Percentiles rank a stretch among this genome's conserved stretches.
Conservation (phyloP, 1,284 basidiomycete species). For the Ustilago crameri region DNA sequence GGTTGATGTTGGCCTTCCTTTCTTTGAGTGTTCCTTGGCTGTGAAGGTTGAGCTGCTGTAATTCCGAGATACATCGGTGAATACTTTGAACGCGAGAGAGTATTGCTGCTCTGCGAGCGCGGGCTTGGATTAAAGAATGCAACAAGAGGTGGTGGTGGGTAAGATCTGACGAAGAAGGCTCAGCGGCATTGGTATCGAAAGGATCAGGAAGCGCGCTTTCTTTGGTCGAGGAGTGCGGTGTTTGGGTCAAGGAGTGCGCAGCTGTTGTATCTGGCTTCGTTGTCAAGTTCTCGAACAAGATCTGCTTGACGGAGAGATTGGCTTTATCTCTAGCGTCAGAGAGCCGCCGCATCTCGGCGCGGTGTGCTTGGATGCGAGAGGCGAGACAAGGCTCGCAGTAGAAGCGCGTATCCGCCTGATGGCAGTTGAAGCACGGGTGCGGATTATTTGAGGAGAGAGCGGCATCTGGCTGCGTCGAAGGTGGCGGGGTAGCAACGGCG, state of each 20-base stretch:
- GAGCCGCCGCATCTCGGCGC: slow-evolving; percentile 36
- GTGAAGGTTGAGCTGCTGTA: slow-evolving; percentile 26
- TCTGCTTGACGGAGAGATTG: slow-evolving; percentile 6
- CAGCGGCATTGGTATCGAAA: slow-evolving; percentile 17
- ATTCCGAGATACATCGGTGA: slow-evolving; percentile 36
- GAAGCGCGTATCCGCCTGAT: slow-evolving; percentile 40
- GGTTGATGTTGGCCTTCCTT: slow-evolving; percentile 17
- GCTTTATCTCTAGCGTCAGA: slow-evolving; percentile 35
- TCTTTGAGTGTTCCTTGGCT: slow-evolving; percentile 26
- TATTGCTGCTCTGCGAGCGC: slow-evolving; percentile 23
- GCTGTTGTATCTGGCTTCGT: neutral
- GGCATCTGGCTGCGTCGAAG: neutral
- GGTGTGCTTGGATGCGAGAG: slow-evolving; percentile 36
- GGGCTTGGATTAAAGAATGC: slow-evolving; percentile 21
- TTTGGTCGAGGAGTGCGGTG: neutral
- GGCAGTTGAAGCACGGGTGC: slow-evolving; percentile 39
- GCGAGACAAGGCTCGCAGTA: slow-evolving; percentile 47
- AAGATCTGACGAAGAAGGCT: slow-evolving; percentile 1
- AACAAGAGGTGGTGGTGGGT: slow-evolving; percentile 10
- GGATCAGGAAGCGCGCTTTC: slow-evolving; percentile 32
- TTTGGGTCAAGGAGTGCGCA: neutral
- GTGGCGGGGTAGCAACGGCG: slow-evolving; percentile 13
- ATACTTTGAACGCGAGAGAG: slow-evolving; percentile 27
- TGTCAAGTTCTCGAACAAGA: slow-evolving; percentile 32
- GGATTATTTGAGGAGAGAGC: neutral